phyloP scores from a whole-genome alignment of 305 asterid species.

The Solanum hybrid region DNA sequence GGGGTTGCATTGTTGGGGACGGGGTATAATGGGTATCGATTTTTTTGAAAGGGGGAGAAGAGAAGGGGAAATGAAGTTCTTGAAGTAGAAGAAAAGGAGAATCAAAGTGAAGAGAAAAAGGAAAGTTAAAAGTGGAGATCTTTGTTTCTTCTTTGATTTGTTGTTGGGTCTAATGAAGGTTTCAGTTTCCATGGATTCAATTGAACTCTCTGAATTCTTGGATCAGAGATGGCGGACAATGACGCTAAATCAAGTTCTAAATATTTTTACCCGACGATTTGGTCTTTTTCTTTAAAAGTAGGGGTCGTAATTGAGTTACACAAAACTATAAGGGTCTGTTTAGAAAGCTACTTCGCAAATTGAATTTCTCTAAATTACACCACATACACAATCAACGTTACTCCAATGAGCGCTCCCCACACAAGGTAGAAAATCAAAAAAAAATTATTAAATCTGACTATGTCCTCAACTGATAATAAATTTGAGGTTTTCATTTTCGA shows the following conservation, averaged over 20 bases:
- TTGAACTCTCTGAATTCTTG: background rate
- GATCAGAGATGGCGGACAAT: background rate
- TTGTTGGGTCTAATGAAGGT: background rate
- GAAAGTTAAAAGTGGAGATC: slow-evolving; percentile 15
- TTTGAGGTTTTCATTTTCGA: background rate
- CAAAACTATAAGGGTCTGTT: background rate
- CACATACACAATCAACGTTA: background rate
- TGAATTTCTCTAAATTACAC: background rate
- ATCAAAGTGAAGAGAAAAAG: slow-evolving; percentile 10
- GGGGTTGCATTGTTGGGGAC: slow-evolving; percentile 11
- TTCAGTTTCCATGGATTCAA: background rate
- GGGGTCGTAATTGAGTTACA: background rate
- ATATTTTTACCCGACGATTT: background rate
- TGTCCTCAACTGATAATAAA: background rate
- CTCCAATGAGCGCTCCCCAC: background rate
- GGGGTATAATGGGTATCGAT: slow-evolving; percentile 6
- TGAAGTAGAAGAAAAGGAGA: slow-evolving; percentile 39
- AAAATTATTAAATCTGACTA: too few relatives aligned
- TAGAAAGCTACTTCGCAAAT: background rate
- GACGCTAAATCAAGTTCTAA: background rate
- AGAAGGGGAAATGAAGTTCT: slow-evolving; percentile 29
- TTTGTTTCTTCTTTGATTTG: background rate
- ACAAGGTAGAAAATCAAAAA: too few relatives aligned
- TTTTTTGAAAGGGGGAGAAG: slow-evolving; percentile 22
- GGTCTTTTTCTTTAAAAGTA: background rate